Conservation (phyloP, 352 stramenopile genomes). For the Phytophthora hybrid region DNA sequence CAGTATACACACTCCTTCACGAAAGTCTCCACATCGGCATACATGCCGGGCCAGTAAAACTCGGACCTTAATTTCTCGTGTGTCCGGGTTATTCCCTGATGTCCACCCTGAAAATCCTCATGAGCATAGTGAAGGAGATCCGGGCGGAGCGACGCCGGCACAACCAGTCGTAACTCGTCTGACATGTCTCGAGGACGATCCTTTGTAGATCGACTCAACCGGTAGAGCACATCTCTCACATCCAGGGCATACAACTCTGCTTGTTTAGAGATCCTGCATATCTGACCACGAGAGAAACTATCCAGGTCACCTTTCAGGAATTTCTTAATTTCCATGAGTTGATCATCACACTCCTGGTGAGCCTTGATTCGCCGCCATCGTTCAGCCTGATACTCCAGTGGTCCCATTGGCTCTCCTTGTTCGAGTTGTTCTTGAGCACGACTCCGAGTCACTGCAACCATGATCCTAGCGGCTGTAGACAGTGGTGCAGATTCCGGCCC, state of each 20-base stretch:
- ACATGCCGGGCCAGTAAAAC: background rate
- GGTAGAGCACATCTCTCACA: background rate
- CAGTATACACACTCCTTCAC: background rate
- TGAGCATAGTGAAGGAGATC: background rate
- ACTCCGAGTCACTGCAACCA: background rate
- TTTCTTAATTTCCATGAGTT: background rate
- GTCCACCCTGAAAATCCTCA: background rate
- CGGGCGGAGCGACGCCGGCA: background rate
- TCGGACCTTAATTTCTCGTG: background rate
- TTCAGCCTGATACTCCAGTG: too few relatives aligned
- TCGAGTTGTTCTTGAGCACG: background rate
- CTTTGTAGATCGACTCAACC: background rate
- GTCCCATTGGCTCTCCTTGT: background rate
- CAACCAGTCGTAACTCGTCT: background rate
- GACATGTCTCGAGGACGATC: background rate
- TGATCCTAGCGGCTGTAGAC: background rate
- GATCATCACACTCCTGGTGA: background rate
- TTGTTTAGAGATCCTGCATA: background rate
- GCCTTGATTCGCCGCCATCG: too few relatives aligned
- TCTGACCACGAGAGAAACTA: background rate
- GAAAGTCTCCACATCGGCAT: background rate
- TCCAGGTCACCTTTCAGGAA: slow-evolving; percentile 4
- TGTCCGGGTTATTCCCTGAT: background rate
- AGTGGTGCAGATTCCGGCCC: background rate
- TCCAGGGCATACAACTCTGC: background rate